A percentile compares a stretch with the other conserved stretches of the same genome.
These are phyloP conservation scores for Leucaena leucocephala DNA, from an alignment of 306 rosid species.

Conservation along the genomic window DNA sequence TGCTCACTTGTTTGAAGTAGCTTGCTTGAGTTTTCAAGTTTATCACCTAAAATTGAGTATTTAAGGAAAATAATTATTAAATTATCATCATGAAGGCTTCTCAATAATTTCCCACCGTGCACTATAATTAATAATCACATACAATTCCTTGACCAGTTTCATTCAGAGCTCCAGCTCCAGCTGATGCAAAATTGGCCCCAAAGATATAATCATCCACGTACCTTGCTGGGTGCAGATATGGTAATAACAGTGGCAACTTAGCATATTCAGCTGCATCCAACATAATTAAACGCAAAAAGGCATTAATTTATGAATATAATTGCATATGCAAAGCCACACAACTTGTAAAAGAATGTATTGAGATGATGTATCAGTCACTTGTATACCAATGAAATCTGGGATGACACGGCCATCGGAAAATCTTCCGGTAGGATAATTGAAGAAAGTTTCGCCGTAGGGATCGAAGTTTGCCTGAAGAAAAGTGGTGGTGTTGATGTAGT, in stretches of 20 bases:
- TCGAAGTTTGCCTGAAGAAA: constrained; percentile 14
- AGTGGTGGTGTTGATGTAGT: constrained; percentile 50
- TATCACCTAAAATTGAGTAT: constrained; percentile 37
- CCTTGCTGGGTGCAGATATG: constrained; percentile 39
- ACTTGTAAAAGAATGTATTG: neutral
- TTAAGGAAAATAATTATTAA: no score
- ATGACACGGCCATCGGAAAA: constrained; percentile 49
- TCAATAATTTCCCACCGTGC: neutral
- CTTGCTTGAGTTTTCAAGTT: constrained; percentile 41
- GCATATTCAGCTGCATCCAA: constrained; percentile 45
- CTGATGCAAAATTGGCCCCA: constrained; percentile 54
- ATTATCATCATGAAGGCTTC: neutral
- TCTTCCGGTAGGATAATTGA: constrained; percentile 49
- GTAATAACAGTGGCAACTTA: constrained; percentile 33
- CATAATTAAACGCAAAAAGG: neutral
- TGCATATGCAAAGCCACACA: no score
- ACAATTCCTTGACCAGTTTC: neutral
- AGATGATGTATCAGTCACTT: neutral
- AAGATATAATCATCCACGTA: neutral
- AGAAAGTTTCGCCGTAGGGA: constrained; percentile 53
- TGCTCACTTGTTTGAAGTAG: constrained; percentile 35
- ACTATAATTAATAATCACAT: neutral
- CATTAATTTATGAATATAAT: no score
- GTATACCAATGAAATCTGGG: constrained; percentile 40
- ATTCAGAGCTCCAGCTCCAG: constrained; percentile 35